Evolutionary conservation across 1,139 yeast genomes (phyloP), one percentile per base, ranked within the genome.

Genomic region (Casaregolazyma lundiana): DNA sequence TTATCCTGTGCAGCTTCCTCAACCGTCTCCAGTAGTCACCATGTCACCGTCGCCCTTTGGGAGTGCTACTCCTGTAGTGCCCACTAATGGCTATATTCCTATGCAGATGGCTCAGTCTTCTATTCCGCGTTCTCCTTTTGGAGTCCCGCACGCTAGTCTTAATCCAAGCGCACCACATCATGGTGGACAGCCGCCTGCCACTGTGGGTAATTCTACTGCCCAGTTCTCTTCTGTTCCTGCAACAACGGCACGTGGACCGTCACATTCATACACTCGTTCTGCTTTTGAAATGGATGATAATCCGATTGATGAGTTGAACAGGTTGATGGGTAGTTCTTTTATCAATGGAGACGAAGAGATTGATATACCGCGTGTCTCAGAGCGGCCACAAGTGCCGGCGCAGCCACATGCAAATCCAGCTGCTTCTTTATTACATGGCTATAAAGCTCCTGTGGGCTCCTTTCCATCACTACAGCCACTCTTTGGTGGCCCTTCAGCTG

Each of bases 261-360:
- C 41, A 2, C 20, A 30, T 40, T 18, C 36, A n/a, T 30, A 13
- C 16, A 26, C 37, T 16, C 26, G 37, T 6, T 21, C 29, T 21
- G 39, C 38, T 16, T 29, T 42, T 35, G 45, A 42, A 5, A 45
- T 43, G 32, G 47, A 44, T 37, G 48, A 44, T 22, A 51, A 48
- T 26, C 53, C 53, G 9, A 51, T 51, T 16, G 58, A 53, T 40
- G 59, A 55, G 43, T 41, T 54, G 24, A 50, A 52, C 21, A 51
- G 59, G n/a, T 53, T 55, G 21, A 51, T 58, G 52, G 59, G 60
- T 7, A 51, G 57, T 16, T 46, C 53, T 16, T 51, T 56, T 15
- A 46, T 58, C 19, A 40, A 53, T 11, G 57, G 49, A 2, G 61
- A 55, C 39, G 56, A 57, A 13, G 55, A 53, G 21, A 48, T 44